A percentile compares a stretch with the other conserved stretches of the same genome.
These are phyloP conservation scores for Rhynchosporium graminicola DNA, from an alignment of 2,329 filamentous ascomycete species.

Conservation along the genomic window DNA sequence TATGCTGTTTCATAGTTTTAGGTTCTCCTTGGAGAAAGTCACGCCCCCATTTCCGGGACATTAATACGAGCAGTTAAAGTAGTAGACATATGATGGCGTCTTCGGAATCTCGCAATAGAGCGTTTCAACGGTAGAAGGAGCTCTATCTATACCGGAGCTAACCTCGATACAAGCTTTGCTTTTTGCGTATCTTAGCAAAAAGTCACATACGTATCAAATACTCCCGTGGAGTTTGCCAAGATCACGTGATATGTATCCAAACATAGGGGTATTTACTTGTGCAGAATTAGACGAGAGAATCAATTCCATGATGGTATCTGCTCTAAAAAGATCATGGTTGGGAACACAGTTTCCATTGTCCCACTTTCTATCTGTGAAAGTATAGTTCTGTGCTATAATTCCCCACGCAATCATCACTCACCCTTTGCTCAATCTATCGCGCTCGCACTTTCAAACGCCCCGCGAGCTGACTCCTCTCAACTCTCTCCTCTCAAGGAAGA, in stretches of 20 bases:
- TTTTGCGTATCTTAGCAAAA: too few relatives aligned
- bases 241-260: background rate
- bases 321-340: background rate
- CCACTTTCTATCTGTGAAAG: conserved; percentile 4
- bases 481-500: background rate
- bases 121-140: too few relatives aligned
- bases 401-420: background rate
- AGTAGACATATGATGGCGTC: too few relatives aligned
- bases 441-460: background rate
- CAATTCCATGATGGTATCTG: background rate
- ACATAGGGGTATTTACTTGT: background rate
- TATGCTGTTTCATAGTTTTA: too few relatives aligned
- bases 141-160: too few relatives aligned
- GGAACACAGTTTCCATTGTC: background rate
- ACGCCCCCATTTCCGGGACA: too few relatives aligned
- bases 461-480: background rate
- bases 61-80: too few relatives aligned
- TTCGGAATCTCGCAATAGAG: too few relatives aligned
- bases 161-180: too few relatives aligned
- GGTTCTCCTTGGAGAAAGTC: too few relatives aligned
- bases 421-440: conserved; percentile 11
- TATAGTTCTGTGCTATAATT: background rate
- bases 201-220: too few relatives aligned
- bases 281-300: background rate
- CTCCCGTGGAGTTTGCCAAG: background rate